Evolutionary conservation across 1,284 basidiomycete genomes (phyloP), one percentile per base, ranked within the genome.

Genomic region (Peniophora sp.): DNA sequence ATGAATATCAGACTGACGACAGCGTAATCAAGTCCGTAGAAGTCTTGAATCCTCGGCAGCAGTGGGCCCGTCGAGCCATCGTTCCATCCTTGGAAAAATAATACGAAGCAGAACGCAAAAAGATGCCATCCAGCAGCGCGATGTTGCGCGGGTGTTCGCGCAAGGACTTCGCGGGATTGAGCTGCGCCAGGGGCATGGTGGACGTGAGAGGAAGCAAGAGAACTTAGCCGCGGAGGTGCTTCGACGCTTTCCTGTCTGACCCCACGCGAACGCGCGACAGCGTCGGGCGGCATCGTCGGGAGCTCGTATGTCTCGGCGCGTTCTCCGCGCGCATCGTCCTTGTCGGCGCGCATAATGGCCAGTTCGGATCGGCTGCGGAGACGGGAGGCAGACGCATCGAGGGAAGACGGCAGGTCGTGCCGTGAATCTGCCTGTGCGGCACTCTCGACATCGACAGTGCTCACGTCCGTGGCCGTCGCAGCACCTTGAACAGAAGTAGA

Each of bases 61-160:
- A 83, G 64, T 1, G 81, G 79, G 0, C 80, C 81, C n/a, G 75
- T 73, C n/a, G 74, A 72, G 2, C 75, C 79, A 59, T 83, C 81
- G 58, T 81, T 83, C 79, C 79, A 83, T 3, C 81, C 81, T 6
- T 69, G 65, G 6, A 80, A 54, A 48, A 73, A 73, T 25, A 73
- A 55, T 14, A 63, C 58, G 57, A 61, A 73, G 57, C 69, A 73
- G 6, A 75, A 56, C 1, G 69, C 56, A 2, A 59, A 56, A 50
- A 74, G 69, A 51, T 74, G 72, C 44, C 63, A 20, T 63, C 53
- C 53, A 23, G 54, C 54, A 45, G 53, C 55, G n/a, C 55, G 52
- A 24, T 41, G 38, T 20, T 56, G 36, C 10, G 46, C 43, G 11
- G 56, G 52, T 53, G 55, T 56, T 38, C 58, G 56, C 19, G 53